A percentile compares a stretch with the other conserved stretches of the same genome.
Conservation (phyloP, 2,329 filamentous ascomycete genomes). For the Endoconidiophora polonica region DNA sequence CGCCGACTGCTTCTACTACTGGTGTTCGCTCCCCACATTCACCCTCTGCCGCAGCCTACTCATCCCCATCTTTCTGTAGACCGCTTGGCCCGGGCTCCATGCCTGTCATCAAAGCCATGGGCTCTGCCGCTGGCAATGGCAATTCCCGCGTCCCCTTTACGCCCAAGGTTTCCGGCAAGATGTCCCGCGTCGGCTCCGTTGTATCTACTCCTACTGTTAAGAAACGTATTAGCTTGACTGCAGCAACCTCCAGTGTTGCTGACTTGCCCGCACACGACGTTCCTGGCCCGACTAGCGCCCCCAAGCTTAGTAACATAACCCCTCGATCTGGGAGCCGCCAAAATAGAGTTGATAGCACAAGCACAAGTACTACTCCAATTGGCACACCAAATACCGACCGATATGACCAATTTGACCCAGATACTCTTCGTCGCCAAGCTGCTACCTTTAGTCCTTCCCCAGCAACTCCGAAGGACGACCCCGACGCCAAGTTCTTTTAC, state of each 20-base stretch:
- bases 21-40: constrained; percentile 28
- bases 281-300: constrained; percentile 12
- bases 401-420: constrained; percentile 15
- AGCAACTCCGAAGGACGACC: constrained; percentile 17
- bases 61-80: neutral
- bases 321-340: constrained; percentile 62
- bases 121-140: constrained; percentile 1
- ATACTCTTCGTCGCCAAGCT: constrained; percentile 14
- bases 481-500: constrained; percentile 72
- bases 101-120: constrained; percentile 11
- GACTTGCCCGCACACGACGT: constrained; percentile 28
- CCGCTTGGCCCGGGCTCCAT: neutral
- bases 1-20: constrained; percentile 26
- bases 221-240: constrained; percentile 1
- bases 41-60: constrained; percentile 32
- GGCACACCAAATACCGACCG: constrained; percentile 36
- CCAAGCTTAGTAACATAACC: constrained; percentile 49
- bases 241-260: neutral
- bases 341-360: constrained; percentile 50
- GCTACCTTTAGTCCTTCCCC: constrained; percentile 27
- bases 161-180: constrained; percentile 36
- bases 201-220: neutral
- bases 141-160: constrained; percentile 28
- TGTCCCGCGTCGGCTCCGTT: constrained; percentile 17
- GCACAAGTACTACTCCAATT: constrained; percentile 45